Conservation (phyloP, 306 rosid genomes). For the Corylus americana region DNA sequence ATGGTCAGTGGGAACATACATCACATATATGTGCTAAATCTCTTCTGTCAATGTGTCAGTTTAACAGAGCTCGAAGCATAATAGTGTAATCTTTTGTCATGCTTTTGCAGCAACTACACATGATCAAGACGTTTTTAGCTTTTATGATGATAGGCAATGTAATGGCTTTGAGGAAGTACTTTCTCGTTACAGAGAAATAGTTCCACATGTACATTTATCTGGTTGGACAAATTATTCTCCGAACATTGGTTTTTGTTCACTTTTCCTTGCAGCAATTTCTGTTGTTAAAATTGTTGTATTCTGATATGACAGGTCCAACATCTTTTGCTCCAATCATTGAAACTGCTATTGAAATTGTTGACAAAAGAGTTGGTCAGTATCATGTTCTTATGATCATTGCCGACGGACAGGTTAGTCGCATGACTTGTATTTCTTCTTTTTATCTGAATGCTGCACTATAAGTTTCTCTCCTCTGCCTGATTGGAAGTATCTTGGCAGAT, state of each 20-base stretch:
- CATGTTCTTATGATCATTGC: constrained; percentile 45
- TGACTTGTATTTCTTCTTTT: neutral
- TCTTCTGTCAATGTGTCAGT: neutral
- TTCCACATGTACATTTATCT: constrained; percentile 24
- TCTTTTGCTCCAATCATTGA: constrained; percentile 39
- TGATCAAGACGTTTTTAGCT: constrained; percentile 36
- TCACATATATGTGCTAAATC: neutral
- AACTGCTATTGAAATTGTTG: constrained; percentile 33
- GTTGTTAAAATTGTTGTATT: neutral
- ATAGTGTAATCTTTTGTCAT: constrained; percentile 1
- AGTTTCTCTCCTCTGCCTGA: neutral
- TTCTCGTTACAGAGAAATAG: constrained; percentile 29
- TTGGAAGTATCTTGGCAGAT: neutral
- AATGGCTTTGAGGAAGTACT: constrained; percentile 38
- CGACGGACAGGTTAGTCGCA: constrained; percentile 33
- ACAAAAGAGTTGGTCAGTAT: constrained; percentile 28
- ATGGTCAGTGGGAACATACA: constrained; percentile 21
- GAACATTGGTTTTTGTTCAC: neutral
- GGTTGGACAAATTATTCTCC: constrained; percentile 19
- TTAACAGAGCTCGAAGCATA: neutral
- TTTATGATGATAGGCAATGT: constrained; percentile 23
- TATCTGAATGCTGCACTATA: neutral
- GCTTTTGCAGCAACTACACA: constrained; percentile 28
- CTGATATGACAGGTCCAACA: constrained; percentile 31
- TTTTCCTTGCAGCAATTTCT: neutral